Conservation (phyloP, 768 basidiomycete genomes). For the Trametopsis cervina region DNA sequence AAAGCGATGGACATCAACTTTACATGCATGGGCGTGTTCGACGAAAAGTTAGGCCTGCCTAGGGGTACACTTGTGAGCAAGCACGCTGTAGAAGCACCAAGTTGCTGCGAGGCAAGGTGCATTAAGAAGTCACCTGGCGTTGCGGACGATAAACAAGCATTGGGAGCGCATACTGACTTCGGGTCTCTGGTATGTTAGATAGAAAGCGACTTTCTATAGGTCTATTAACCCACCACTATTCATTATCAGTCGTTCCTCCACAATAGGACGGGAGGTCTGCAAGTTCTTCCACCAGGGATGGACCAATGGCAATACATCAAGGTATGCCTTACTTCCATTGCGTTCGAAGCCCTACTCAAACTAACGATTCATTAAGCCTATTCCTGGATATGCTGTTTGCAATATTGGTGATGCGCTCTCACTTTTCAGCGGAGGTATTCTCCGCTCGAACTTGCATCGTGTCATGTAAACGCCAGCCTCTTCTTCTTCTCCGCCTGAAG, state of each 20-base stretch:
- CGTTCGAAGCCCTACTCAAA: too few species aligned
- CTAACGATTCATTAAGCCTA: constrained; percentile 21
- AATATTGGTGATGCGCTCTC: constrained; percentile 49
- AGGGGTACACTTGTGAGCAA: constrained; percentile 21
- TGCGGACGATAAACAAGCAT: constrained; percentile 18
- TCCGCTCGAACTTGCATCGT: constrained; percentile 61
- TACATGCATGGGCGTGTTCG: constrained; percentile 24
- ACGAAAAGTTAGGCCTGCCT: constrained; percentile 27
- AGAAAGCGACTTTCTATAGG: too few species aligned
- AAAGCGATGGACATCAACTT: constrained; percentile 25
- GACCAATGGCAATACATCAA: constrained; percentile 64
- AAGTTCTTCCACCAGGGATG: constrained; percentile 54
- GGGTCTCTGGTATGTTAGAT: constrained; percentile 22
- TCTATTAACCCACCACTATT: too few species aligned
- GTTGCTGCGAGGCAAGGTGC: constrained; percentile 25
- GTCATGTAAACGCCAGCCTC: constrained; percentile 36
- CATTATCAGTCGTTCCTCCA: constrained; percentile 67
- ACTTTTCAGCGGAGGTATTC: constrained; percentile 57
- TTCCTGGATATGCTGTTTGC: constrained; percentile 29
- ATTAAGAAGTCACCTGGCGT: constrained; percentile 22
- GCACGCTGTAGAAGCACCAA: constrained; percentile 22
- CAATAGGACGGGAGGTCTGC: constrained; percentile 64
- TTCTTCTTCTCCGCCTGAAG: not conserved
- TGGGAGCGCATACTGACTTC: constrained; percentile 30
- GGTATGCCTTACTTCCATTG: constrained; percentile 32